A percentile compares a stretch with the other conserved stretches of the same genome.
Conservation (phyloP, 1,284 basidiomycete genomes). For the Abortiporus biennis region DNA sequence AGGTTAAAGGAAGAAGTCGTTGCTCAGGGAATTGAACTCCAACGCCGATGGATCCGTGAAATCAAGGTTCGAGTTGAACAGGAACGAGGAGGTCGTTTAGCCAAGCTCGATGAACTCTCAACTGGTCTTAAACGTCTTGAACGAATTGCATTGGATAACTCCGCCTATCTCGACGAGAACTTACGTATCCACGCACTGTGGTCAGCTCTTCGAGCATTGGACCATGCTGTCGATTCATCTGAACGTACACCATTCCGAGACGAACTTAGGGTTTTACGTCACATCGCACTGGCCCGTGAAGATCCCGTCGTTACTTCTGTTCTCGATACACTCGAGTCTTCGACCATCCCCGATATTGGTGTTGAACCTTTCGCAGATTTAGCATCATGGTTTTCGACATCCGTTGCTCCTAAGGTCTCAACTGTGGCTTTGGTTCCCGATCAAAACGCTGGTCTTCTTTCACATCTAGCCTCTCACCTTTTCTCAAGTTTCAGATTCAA, state of each 20-base stretch:
- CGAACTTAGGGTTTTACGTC: slow-evolving; percentile 79
- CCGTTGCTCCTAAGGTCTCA: slow-evolving; percentile 81
- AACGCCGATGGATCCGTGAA: slow-evolving; percentile 93
- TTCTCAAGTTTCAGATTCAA: slow-evolving; percentile 79
- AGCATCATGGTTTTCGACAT: slow-evolving; percentile 83
- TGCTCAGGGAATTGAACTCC: slow-evolving; percentile 95
- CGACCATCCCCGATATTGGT: slow-evolving; percentile 77
- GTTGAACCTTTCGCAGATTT: slow-evolving; percentile 90
- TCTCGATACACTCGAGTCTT: slow-evolving; percentile 68
- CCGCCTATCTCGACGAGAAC: slow-evolving; percentile 84
- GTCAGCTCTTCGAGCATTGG: slow-evolving; percentile 65
- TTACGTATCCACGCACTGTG: slow-evolving; percentile 80
- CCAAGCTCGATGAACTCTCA: slow-evolving; percentile 91
- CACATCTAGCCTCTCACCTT: slow-evolving; percentile 78
- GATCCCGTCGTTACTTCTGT: slow-evolving; percentile 63
- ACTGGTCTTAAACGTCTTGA: slow-evolving; percentile 89
- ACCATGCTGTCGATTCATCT: slow-evolving; percentile 47
- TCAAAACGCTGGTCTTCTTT: slow-evolving; percentile 80
- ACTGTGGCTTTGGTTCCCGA: slow-evolving; percentile 90
- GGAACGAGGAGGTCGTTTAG: slow-evolving; percentile 92
- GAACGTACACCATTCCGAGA: slow-evolving; percentile 81
- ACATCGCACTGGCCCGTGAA: slow-evolving; percentile 65
- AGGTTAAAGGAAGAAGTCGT: slow-evolving; percentile 94
- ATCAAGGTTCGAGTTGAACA: slow-evolving; percentile 95
- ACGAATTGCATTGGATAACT: slow-evolving; percentile 88